These are phyloP conservation scores for Globisporangium perplexum DNA, from an alignment of 352 stramenopile genomes.

Conservation along the genomic window DNA sequence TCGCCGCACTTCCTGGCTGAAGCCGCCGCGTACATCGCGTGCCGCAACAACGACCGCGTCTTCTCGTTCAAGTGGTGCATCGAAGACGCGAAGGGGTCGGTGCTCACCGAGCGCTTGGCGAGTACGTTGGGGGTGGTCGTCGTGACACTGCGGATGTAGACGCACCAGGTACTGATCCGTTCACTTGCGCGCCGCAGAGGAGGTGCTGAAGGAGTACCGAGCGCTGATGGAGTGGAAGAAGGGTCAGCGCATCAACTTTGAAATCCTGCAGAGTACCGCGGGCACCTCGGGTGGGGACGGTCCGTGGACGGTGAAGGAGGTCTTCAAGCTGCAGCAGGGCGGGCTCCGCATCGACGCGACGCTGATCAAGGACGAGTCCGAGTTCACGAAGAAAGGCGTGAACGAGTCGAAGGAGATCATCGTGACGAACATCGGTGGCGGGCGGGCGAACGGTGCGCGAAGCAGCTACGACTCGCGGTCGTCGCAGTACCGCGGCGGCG, in stretches of 20 bases:
- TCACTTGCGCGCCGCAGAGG: conserved; percentile 23
- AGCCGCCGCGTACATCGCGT: conserved; percentile 71
- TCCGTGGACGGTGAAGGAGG: conserved; percentile 29
- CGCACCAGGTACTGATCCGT: neutral
- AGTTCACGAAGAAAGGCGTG: conserved; percentile 63
- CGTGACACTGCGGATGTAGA: neutral
- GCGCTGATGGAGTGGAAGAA: conserved; percentile 62
- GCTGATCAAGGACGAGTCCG: conserved; percentile 41
- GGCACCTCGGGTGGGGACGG: conserved; percentile 21
- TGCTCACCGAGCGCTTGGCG: conserved; percentile 63
- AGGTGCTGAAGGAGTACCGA: conserved; percentile 58
- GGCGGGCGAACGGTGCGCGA: neutral
- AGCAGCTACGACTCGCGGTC: conserved; percentile 6
- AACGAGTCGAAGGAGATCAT: conserved; percentile 59
- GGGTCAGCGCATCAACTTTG: conserved; percentile 52
- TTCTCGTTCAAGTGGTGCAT: conserved; percentile 80
- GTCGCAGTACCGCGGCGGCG: conserved; percentile 11
- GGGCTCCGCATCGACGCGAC: conserved; percentile 61
- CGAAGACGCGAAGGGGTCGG: conserved; percentile 30
- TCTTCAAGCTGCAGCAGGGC: conserved; percentile 50
- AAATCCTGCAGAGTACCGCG: conserved; percentile 33
- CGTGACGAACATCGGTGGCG: conserved; percentile 15
- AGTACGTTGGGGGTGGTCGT: conserved; percentile 29
- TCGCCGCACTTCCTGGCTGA: conserved; percentile 57
- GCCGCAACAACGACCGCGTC: conserved; percentile 63